Percentiles rank a stretch among this genome's conserved stretches.
phyloP scores from a whole-genome alignment of 2,329 filamentous ascomycete species.

The Fusarium sp. region DNA sequence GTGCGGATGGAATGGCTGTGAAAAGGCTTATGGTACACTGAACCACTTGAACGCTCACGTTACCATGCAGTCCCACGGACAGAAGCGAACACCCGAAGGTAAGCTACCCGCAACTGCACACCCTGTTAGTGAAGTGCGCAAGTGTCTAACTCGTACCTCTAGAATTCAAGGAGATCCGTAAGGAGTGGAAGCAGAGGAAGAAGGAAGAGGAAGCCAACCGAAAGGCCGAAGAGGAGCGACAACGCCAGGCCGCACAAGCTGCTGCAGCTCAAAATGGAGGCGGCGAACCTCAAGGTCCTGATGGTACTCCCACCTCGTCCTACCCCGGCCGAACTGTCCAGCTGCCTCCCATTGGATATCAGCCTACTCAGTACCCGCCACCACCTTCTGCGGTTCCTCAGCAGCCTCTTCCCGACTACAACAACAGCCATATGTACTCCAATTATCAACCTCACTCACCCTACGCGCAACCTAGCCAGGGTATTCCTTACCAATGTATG shows the following conservation, averaged over 20 bases:
- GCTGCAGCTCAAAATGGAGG: constrained; percentile 66
- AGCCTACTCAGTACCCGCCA: constrained; percentile 75
- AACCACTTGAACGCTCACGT: constrained; percentile 99
- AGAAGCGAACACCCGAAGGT: constrained; percentile 98
- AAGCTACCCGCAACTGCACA: constrained; percentile 56
- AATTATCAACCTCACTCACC: constrained; percentile 71
- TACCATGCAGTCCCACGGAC: constrained; percentile 97
- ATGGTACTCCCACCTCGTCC: constrained; percentile 63
- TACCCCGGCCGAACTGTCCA: constrained; percentile 72
- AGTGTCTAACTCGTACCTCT: constrained; percentile 48
- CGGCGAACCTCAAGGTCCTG: constrained; percentile 60
- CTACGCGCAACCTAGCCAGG: constrained; percentile 68
- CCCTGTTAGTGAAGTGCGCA: background rate
- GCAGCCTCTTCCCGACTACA: constrained; percentile 69
- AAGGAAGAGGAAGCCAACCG: constrained; percentile 86
- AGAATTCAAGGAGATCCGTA: constrained; percentile 99
- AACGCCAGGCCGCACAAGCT: constrained; percentile 66
- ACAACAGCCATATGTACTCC: constrained; percentile 66
- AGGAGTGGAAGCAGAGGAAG: constrained; percentile 99
- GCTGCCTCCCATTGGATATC: constrained; percentile 81
- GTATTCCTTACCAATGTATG: constrained; percentile 72
- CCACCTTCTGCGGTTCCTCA: constrained; percentile 67
- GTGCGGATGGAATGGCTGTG: constrained; percentile 97
- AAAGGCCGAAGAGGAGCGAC: constrained; percentile 82
- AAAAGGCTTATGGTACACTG: constrained; percentile 97